phyloP scores from a whole-genome alignment of 495 filamentous ascomycete species.

The Pseudomonodictys pantanalensis region DNA sequence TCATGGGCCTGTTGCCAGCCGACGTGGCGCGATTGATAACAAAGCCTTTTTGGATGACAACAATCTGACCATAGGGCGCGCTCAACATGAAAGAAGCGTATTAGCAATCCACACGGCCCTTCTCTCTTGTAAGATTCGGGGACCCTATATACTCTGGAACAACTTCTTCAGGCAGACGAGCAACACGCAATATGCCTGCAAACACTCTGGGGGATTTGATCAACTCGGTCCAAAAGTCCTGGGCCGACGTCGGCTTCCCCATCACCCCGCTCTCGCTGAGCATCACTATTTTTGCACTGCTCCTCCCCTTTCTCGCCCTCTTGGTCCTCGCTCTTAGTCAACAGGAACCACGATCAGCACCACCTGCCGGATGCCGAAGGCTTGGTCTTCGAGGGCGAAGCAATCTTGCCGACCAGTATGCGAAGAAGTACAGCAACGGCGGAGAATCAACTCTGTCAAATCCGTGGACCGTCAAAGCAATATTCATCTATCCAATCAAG shows the following conservation, averaged over 20 bases:
- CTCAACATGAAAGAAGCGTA: background rate
- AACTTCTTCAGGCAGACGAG: no score
- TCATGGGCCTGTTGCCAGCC: no score
- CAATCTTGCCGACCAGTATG: slow-evolving; percentile 31
- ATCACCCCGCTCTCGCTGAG: background rate
- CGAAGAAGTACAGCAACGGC: slow-evolving; percentile 18
- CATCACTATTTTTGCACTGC: slow-evolving; percentile 15
- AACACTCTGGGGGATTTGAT: slow-evolving; percentile 9
- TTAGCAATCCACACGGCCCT: background rate
- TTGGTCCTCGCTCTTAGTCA: slow-evolving; percentile 14
- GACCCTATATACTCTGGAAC: no score
- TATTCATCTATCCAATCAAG: slow-evolving; percentile 88
- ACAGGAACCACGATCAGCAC: slow-evolving; percentile 4
- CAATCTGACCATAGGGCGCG: background rate
- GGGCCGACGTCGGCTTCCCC: slow-evolving; percentile 3
- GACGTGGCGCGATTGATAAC: no score
- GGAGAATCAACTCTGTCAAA: background rate
- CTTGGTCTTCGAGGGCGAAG: slow-evolving; percentile 18
- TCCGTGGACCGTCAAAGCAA: slow-evolving; percentile 66
- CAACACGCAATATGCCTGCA: slow-evolving; percentile 7
- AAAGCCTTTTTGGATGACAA: no score
- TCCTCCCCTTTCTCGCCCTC: slow-evolving; percentile 13
- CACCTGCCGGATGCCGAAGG: slow-evolving; percentile 28
- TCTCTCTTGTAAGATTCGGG: no score
- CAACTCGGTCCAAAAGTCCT: background rate